These are phyloP conservation scores for Phlyctochytrium bullatum DNA, from an alignment of 192 early-diverging fungal genomes.

Conservation along the genomic window DNA sequence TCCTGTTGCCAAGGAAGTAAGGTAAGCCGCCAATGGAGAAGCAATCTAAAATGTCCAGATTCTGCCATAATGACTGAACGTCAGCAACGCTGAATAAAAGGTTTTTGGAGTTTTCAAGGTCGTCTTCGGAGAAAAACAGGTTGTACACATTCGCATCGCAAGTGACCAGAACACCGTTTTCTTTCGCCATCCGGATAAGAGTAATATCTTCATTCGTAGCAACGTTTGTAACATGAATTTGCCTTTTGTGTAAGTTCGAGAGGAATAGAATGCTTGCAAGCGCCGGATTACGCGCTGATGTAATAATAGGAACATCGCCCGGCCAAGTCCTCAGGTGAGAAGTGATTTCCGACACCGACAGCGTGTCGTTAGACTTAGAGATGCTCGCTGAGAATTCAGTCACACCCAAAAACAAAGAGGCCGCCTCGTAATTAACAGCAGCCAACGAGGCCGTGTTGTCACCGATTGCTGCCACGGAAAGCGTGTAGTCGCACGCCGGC, in stretches of 20 bases:
- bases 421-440: constrained; percentile 39
- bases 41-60: constrained; percentile 82
- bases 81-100: constrained; percentile 44
- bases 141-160: constrained; percentile 90
- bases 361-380: constrained; percentile 39
- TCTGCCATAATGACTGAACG: constrained; percentile 78
- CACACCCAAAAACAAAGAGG: constrained; percentile 58
- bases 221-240: constrained; percentile 89
- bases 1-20: constrained; percentile 41
- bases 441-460: constrained; percentile 58
- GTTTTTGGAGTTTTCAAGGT: constrained; percentile 16
- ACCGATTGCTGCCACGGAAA: constrained; percentile 65
- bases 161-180: constrained; percentile 80
- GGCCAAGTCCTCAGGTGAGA: constrained; percentile 84
- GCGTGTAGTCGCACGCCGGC: constrained; percentile 68
- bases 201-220: constrained; percentile 74
- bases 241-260: constrained; percentile 75
- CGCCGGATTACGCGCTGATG: constrained; percentile 81
- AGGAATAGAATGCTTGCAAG: constrained; percentile 86
- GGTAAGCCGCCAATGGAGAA: constrained; percentile 81
- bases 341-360: constrained; percentile 63
- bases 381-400: constrained; percentile 47
- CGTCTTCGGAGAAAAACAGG: constrained; percentile 70
- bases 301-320: constrained; percentile 66
- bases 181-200: constrained; percentile 81